Evolutionary conservation across 2,329 filamentous ascomycete species (phyloP).

Genomic region (Capronia epimyces): DNA sequence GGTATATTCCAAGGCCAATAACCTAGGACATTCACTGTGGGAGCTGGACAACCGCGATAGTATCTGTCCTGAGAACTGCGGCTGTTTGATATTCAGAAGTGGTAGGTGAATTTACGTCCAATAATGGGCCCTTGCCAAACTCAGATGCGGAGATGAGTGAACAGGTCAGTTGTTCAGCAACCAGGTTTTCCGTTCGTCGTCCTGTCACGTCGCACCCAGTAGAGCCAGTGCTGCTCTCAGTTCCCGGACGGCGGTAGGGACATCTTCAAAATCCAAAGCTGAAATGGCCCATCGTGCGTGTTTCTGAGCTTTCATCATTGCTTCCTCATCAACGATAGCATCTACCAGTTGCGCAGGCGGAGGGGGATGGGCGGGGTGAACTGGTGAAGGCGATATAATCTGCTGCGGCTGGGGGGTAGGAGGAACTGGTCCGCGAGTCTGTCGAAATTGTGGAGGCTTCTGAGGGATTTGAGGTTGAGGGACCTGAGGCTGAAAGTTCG

Average conservation of each 20-base stretch:
- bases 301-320: slow-evolving; percentile 78
- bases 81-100: too few relatives aligned
- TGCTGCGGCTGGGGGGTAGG: slow-evolving; percentile 14
- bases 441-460: slow-evolving; percentile 20
- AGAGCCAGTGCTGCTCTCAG: slow-evolving; percentile 66
- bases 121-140: too few relatives aligned
- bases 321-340: slow-evolving; percentile 58
- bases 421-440: slow-evolving; percentile 18
- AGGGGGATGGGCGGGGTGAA: slow-evolving; percentile 19
- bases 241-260: slow-evolving; percentile 81
- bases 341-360: slow-evolving; percentile 25
- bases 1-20: too few relatives aligned
- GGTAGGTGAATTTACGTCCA: too few relatives aligned
- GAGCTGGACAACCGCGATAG: too few relatives aligned
- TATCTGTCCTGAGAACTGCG: too few relatives aligned
- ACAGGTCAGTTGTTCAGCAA: too few relatives aligned
- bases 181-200: neutral
- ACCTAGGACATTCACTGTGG: too few relatives aligned
- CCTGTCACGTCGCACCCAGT: slow-evolving; percentile 58
- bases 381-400: slow-evolving; percentile 12
- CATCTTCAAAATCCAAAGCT: slow-evolving; percentile 93
- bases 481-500: slow-evolving; percentile 27
- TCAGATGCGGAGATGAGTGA: too few relatives aligned
- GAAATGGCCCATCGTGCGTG: slow-evolving; percentile 97
- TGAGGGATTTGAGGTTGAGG: slow-evolving; percentile 16